Conservation (phyloP, 768 basidiomycete species). For the Lactarius deliciosus region DNA sequence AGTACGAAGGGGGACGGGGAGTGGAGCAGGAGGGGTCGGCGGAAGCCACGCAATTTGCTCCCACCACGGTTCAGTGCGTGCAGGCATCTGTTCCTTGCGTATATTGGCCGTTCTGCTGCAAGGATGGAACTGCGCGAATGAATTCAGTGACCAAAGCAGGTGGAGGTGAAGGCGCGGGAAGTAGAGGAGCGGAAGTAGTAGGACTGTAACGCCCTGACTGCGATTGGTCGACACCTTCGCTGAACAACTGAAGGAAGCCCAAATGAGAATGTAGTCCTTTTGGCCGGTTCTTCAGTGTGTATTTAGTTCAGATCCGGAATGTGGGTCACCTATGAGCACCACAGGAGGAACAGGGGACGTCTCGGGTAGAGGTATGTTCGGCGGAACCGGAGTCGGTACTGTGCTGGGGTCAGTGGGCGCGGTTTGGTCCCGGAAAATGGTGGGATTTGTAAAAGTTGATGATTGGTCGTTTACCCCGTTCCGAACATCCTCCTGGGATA, state of each 20-base stretch:
- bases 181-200: constrained; percentile 14
- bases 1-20: constrained; percentile 21
- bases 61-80: constrained; percentile 19
- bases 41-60: constrained; percentile 22
- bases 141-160: constrained; percentile 21
- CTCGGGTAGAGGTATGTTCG: constrained; percentile 5
- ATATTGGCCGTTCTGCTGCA: constrained; percentile 6
- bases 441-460: background rate
- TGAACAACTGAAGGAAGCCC: background rate
- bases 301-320: constrained; percentile 4
- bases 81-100: constrained; percentile 9
- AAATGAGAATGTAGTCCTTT: background rate
- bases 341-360: background rate
- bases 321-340: constrained; percentile 9
- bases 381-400: constrained; percentile 1
- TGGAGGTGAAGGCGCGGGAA: constrained; percentile 25
- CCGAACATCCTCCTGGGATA: background rate
- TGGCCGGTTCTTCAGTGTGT: background rate
- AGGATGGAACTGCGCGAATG: constrained; percentile 16
- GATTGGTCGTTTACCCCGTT: background rate
- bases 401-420: background rate
- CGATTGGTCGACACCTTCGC: background rate
- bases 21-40: constrained; percentile 20
- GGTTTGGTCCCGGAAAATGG: background rate
- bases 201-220: background rate